Conservation (phyloP, 2,329 filamentous ascomycete species). For the Penicillium sp. region DNA sequence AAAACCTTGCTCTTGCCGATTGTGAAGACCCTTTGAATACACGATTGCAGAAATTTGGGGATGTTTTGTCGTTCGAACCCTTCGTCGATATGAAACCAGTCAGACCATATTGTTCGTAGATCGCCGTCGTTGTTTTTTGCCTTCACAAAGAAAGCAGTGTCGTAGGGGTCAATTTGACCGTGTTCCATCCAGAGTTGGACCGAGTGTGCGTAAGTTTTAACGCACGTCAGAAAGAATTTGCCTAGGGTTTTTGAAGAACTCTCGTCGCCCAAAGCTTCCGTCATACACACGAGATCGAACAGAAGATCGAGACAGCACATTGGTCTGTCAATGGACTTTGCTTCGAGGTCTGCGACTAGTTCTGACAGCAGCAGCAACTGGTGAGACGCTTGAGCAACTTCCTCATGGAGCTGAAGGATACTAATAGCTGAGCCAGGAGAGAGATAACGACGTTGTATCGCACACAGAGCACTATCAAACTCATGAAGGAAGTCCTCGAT, state of each 20-base stretch:
- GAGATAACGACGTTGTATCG: conserved; percentile 57
- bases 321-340: conserved; percentile 41
- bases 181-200: conserved; percentile 79
- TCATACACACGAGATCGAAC: conserved; percentile 62
- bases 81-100: conserved; percentile 62
- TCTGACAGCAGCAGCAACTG: conserved; percentile 56
- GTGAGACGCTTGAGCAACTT: conserved; percentile 50
- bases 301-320: conserved; percentile 75
- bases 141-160: conserved; percentile 70
- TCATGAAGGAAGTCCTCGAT: conserved; percentile 51
- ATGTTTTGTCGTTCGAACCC: conserved; percentile 56
- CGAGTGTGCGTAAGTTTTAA: conserved; percentile 73
- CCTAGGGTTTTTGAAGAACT: conserved; percentile 58
- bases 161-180: conserved; percentile 60
- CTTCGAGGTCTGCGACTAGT: conserved; percentile 55
- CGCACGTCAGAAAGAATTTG: conserved; percentile 70
- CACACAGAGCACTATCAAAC: conserved; percentile 56
- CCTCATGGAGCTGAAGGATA: conserved; percentile 55
- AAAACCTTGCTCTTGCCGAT: conserved; percentile 85
- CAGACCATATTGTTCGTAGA: conserved; percentile 65
- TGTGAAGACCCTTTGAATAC: conserved; percentile 68
- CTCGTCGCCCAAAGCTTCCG: conserved; percentile 64
- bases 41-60: conserved; percentile 67
- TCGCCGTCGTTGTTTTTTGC: conserved; percentile 52
- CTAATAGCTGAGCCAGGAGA: conserved; percentile 56